phyloP scores from a whole-genome alignment of 306 rosid species.

The Cicer judaicum region DNA sequence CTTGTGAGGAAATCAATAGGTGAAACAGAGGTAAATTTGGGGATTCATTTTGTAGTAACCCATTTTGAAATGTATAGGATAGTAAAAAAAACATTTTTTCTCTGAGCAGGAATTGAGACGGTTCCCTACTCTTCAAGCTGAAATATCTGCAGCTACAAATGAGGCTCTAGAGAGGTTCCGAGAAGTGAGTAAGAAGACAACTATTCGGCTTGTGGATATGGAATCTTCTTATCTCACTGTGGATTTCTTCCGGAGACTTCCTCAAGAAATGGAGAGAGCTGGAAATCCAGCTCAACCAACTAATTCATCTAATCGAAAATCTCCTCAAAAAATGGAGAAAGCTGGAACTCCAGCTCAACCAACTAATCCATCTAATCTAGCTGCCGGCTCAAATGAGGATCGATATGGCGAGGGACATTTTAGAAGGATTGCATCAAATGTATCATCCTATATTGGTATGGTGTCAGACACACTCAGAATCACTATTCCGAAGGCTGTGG shows the following conservation, averaged over 20 bases:
- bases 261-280: constrained; percentile 80
- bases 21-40: constrained; percentile 77
- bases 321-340: neutral
- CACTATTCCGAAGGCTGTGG: constrained; percentile 95
- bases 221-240: constrained; percentile 94
- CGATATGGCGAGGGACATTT: constrained; percentile 80
- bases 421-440: constrained; percentile 87
- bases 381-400: constrained; percentile 53
- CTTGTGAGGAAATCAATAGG: constrained; percentile 95
- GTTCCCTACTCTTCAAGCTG: constrained; percentile 86
- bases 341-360: constrained; percentile 48
- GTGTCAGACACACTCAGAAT: constrained; percentile 85
- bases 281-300: constrained; percentile 50
- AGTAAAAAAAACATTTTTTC: constrained; percentile 33
- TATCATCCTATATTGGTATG: constrained; percentile 84
- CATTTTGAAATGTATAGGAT: neutral
- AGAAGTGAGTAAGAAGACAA: constrained; percentile 81
- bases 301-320: constrained; percentile 34
- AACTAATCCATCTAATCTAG: constrained; percentile 43
- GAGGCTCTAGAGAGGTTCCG: constrained; percentile 93
- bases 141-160: constrained; percentile 76
- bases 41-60: constrained; percentile 23
- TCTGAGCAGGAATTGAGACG: constrained; percentile 74
- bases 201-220: constrained; percentile 92
- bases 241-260: constrained; percentile 94